phyloP scores from a whole-genome alignment of 2,329 filamentous ascomycete genomes.

The Neoascochyta sp. region DNA sequence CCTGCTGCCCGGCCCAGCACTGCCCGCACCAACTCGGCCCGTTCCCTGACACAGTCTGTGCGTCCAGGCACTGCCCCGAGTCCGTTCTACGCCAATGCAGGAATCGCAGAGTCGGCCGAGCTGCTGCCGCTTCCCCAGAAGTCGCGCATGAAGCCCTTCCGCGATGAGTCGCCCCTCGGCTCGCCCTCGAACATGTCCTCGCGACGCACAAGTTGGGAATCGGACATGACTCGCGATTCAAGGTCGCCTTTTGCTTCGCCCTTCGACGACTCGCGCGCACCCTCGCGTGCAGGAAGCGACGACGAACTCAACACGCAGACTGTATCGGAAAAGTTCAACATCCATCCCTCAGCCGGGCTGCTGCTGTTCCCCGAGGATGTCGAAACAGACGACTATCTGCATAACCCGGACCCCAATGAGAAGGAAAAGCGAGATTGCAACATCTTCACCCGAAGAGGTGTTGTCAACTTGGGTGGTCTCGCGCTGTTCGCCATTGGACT shows the following conservation, averaged over 20 bases:
- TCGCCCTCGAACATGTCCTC: constrained; percentile 56
- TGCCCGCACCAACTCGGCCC: constrained; percentile 41
- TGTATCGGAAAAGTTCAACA: constrained; percentile 70
- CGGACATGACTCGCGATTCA: constrained; percentile 55
- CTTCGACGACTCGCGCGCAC: constrained; percentile 58
- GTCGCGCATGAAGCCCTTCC: constrained; percentile 48
- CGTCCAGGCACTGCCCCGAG: constrained; percentile 38
- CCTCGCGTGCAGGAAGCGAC: constrained; percentile 60
- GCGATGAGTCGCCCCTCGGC: constrained; percentile 50
- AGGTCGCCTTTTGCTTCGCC: constrained; percentile 51
- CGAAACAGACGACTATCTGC: constrained; percentile 69
- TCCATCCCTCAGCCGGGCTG: constrained; percentile 63
- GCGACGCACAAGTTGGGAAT: constrained; percentile 63
- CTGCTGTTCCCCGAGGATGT: constrained; percentile 68
- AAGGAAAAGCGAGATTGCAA: constrained; percentile 60
- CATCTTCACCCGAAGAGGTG: constrained; percentile 61
- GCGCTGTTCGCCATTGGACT: constrained; percentile 58
- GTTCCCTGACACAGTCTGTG: constrained; percentile 43
- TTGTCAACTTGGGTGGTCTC: constrained; percentile 63
- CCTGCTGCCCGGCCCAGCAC: constrained; percentile 35
- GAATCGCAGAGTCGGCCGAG: constrained; percentile 46
- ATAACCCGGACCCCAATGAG: constrained; percentile 66
- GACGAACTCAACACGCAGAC: constrained; percentile 69
- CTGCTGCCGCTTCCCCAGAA: constrained; percentile 49
- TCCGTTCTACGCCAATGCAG: constrained; percentile 35